A percentile compares a stretch with the other conserved stretches of the same genome.
Evolutionary conservation across 1,284 basidiomycete species (phyloP).

Genomic region (Heterobasidion irregulare): DNA sequence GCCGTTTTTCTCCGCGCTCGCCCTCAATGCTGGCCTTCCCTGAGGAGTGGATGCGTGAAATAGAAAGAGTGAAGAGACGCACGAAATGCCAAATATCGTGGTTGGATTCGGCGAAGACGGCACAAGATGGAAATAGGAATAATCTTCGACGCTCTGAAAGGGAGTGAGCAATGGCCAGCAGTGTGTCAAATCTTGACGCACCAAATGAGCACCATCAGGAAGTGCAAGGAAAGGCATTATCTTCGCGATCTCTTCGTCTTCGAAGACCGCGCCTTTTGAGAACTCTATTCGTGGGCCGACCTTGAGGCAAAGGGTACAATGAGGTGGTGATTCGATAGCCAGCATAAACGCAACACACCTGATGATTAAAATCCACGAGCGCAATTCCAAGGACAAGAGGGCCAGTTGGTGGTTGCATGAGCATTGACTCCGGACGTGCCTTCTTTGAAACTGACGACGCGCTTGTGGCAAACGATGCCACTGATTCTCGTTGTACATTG

Average conservation of each 20-base stretch:
- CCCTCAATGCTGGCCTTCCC: too few relatives aligned
- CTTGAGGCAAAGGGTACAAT: conserved; percentile 29
- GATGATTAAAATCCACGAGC: conserved; percentile 85
- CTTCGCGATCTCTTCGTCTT: conserved; percentile 75
- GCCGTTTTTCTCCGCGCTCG: too few relatives aligned
- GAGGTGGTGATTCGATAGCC: background rate
- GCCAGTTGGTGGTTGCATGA: conserved; percentile 48
- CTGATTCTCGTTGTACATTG: conserved; percentile 44
- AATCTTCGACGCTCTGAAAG: conserved; percentile 78
- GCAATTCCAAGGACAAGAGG: conserved; percentile 76
- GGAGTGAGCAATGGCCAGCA: background rate
- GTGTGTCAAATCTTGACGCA: conserved; percentile 20
- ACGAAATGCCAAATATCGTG: conserved; percentile 93
- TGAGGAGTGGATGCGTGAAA: too few relatives aligned
- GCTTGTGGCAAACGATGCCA: conserved; percentile 45
- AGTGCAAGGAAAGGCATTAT: conserved; percentile 95
- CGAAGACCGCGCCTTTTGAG: conserved; percentile 57
- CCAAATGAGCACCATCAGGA: conserved; percentile 94
- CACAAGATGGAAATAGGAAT: conserved; percentile 91
- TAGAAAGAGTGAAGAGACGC: conserved; percentile 22
- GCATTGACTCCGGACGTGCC: conserved; percentile 66
- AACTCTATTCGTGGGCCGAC: conserved; percentile 91
- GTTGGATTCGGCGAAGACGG: conserved; percentile 60
- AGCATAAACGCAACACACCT: conserved; percentile 38
- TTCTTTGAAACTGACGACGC: conserved; percentile 66